phyloP scores from a whole-genome alignment of 2,329 filamentous ascomycete species.

The Talaromyces marneffei region DNA sequence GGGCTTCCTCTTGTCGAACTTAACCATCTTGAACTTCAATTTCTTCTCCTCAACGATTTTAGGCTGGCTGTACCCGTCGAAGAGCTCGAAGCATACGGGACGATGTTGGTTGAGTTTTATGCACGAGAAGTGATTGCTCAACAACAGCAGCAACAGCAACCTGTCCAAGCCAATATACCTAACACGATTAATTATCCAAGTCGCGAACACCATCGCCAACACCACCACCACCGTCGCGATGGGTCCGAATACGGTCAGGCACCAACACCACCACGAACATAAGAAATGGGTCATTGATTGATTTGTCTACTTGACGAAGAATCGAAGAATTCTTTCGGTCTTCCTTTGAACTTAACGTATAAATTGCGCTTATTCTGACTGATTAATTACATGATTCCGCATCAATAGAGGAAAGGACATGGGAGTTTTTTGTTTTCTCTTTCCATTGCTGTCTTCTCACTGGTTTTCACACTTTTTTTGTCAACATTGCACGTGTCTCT shows the following conservation, averaged over 20 bases:
- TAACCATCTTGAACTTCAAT: conserved; percentile 94
- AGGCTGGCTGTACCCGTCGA: conserved; percentile 87
- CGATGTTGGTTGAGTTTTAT: conserved; percentile 98
- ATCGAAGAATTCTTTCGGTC: not conserved
- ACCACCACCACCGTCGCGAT: conserved; percentile 8
- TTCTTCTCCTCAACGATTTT: conserved; percentile 92
- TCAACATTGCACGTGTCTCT: conserved; percentile 1
- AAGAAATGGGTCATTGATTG: not conserved
- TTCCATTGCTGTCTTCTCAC: not conserved
- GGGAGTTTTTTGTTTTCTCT: conserved; percentile 6
- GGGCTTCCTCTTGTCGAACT: conserved; percentile 86
- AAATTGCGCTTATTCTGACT: not conserved
- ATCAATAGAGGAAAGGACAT: conserved; percentile 11
- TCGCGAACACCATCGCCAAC: conserved; percentile 6
- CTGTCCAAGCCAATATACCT: conserved; percentile 1
- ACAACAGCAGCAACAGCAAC: conserved; percentile 19
- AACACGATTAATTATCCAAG: conserved; percentile 1
- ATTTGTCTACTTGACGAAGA: conserved; percentile 1
- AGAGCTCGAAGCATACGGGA: conserved; percentile 93
- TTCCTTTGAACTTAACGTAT: not conserved
- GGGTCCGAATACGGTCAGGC: conserved; percentile 11
- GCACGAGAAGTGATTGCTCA: conserved; percentile 77
- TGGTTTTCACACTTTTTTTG: not conserved
- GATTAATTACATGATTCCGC: not conserved
- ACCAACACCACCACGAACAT: conserved; percentile 10